Evolutionary conservation across 1,284 basidiomycete genomes (phyloP).

Genomic region (Coniophora puteana): DNA sequence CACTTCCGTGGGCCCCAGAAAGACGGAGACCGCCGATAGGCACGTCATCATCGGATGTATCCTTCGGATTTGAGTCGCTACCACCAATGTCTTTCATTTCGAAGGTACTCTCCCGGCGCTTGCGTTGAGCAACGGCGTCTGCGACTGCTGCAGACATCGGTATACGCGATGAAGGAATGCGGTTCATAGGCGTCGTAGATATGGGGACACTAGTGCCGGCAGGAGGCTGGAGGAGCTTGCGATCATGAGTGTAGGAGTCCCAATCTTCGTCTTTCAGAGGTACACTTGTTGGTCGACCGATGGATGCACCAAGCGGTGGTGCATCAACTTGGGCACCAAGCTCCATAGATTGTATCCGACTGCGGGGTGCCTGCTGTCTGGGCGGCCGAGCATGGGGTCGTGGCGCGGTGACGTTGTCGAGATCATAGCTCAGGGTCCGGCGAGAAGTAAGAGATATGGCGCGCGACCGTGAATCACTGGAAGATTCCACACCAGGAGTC

Average conservation of each 20-base stretch:
- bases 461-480: conserved; percentile 52
- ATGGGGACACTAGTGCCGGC: conserved; percentile 73
- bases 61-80: conserved; percentile 33
- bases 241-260: conserved; percentile 76
- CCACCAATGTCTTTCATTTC: conserved; percentile 35
- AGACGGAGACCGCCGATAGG: conserved; percentile 46
- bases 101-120: conserved; percentile 58
- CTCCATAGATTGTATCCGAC: conserved; percentile 68
- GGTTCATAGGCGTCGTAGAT: conserved; percentile 47
- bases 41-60: conserved; percentile 41
- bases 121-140: conserved; percentile 67
- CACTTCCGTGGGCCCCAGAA: too few species aligned
- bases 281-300: conserved; percentile 66
- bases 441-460: conserved; percentile 64
- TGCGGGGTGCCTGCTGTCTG: conserved; percentile 60
- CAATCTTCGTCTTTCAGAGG: conserved; percentile 69
- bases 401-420: conserved; percentile 44
- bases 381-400: conserved; percentile 62
- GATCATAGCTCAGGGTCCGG: conserved; percentile 63
- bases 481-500: conserved; percentile 53
- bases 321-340: conserved; percentile 42
- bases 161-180: conserved; percentile 37
- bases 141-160: conserved; percentile 66
- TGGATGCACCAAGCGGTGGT: conserved; percentile 43
- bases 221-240: conserved; percentile 79